Percentiles rank a stretch among this genome's conserved stretches.
phyloP scores from a whole-genome alignment of 2,329 filamentous ascomycete species.

The Aureobasidium sp. region DNA sequence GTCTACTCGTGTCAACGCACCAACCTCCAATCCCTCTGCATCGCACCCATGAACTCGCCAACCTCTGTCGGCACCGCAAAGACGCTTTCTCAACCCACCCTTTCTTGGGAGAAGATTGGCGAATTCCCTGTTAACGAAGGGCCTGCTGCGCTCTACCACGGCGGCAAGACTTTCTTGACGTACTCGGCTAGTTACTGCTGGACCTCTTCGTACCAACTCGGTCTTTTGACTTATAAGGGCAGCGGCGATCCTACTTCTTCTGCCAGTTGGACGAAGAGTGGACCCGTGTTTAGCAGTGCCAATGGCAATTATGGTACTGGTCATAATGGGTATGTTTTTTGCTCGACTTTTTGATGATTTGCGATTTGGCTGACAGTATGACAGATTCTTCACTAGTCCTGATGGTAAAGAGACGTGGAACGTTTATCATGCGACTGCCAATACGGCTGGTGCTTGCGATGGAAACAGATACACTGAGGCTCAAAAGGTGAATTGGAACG shows the following conservation, averaged over 20 bases:
- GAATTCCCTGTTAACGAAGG: conserved; percentile 48
- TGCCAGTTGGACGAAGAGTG: conserved; percentile 47
- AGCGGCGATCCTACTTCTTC: conserved; percentile 40
- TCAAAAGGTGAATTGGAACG: conserved; percentile 45
- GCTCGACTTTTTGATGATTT: no score
- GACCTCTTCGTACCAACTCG: conserved; percentile 49
- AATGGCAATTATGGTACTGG: conserved; percentile 53
- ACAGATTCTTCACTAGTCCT: conserved; percentile 51
- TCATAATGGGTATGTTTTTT: conserved; percentile 40
- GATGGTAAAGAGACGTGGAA: conserved; percentile 50
- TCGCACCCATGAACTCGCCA: conserved; percentile 35
- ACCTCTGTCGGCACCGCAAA: conserved; percentile 40
- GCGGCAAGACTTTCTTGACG: conserved; percentile 46
- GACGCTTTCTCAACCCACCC: conserved; percentile 46
- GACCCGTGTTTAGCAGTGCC: conserved; percentile 45
- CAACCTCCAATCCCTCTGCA: conserved; percentile 37
- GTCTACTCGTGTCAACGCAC: conserved; percentile 42
- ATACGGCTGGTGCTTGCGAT: conserved; percentile 46
- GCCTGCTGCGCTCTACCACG: conserved; percentile 47
- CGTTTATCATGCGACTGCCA: conserved; percentile 50
- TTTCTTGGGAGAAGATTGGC: conserved; percentile 45
- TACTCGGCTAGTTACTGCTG: conserved; percentile 54
- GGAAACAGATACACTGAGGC: conserved; percentile 49
- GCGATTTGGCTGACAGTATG: background rate
- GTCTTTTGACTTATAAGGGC: conserved; percentile 47